These are phyloP conservation scores for Sugiyamaella marilandica DNA, from an alignment of 805 yeast genomes.

Conservation along the genomic window DNA sequence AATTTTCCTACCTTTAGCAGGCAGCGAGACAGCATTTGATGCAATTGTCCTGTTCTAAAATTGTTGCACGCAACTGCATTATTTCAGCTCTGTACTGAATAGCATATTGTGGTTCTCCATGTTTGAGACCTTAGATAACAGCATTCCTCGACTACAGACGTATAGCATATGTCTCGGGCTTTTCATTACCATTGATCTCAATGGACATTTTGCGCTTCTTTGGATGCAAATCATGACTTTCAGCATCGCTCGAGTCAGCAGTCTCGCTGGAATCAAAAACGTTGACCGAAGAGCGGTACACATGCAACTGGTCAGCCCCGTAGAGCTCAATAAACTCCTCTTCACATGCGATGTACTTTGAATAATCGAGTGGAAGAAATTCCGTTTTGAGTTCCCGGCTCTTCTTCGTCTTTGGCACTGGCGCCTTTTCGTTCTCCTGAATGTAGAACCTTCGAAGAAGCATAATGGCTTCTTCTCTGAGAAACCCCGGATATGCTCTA, in stretches of 20 bases:
- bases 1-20: too few species aligned
- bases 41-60: neutral
- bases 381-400: slow-evolving; percentile 46
- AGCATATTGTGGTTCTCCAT: too few species aligned
- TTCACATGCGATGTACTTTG: slow-evolving; percentile 42
- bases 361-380: slow-evolving; percentile 53
- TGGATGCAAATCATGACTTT: slow-evolving; percentile 3
- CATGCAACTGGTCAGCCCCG: slow-evolving; percentile 37
- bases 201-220: slow-evolving; percentile 20
- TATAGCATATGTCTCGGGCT: slow-evolving; percentile 11
- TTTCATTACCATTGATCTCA: slow-evolving; percentile 8
- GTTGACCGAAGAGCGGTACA: slow-evolving; percentile 16
- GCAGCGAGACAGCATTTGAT: neutral
- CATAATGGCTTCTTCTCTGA: slow-evolving; percentile 76
- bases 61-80: too few species aligned
- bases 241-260: slow-evolving; percentile 2
- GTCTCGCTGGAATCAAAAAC: neutral
- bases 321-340: slow-evolving; percentile 49
- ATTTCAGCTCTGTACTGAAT: too few species aligned
- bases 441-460: slow-evolving; percentile 78
- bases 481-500: slow-evolving; percentile 67
- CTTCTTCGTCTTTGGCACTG: slow-evolving; percentile 70
- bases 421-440: slow-evolving; percentile 81
- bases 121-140: too few species aligned
- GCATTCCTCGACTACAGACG: neutral